phyloP scores from a whole-genome alignment of 768 basidiomycete species.

The Paxillus ammoniavirescens region DNA sequence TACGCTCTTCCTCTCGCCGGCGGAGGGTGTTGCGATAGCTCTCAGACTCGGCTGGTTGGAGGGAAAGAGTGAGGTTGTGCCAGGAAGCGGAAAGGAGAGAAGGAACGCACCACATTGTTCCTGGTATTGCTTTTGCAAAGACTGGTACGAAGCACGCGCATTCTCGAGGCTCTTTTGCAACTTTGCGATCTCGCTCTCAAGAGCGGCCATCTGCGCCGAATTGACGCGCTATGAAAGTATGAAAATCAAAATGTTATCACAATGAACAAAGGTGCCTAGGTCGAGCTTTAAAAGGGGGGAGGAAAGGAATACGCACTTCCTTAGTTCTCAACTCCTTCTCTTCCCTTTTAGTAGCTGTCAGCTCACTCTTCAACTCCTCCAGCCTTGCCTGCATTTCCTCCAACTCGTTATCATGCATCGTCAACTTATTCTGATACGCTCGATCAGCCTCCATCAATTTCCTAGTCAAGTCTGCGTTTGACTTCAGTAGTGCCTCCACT shows the following conservation, averaged over 20 bases:
- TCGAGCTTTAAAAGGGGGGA: conserved; percentile 3
- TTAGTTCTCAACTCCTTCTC: conserved; percentile 90
- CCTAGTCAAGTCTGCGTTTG: conserved; percentile 71
- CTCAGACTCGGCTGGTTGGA: conserved; percentile 64
- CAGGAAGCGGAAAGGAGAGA: background rate
- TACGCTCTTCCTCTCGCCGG: conserved; percentile 71
- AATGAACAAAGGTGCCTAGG: background rate
- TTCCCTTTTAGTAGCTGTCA: conserved; percentile 79
- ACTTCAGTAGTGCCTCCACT: conserved; percentile 68
- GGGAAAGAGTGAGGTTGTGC: background rate
- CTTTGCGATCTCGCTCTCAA: conserved; percentile 80
- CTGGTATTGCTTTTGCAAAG: conserved; percentile 82
- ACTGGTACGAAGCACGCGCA: conserved; percentile 68
- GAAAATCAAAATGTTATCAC: conserved; percentile 7
- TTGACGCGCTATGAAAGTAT: conserved; percentile 56
- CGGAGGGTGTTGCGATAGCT: conserved; percentile 73
- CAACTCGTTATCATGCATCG: conserved; percentile 79
- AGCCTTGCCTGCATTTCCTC: conserved; percentile 75
- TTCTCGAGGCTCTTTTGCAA: conserved; percentile 72
- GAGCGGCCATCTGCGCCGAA: conserved; percentile 58
- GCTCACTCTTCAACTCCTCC: conserved; percentile 76
- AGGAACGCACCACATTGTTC: conserved; percentile 76
- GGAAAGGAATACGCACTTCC: conserved; percentile 52
- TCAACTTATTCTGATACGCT: conserved; percentile 60
- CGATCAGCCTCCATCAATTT: conserved; percentile 77